phyloP scores from a whole-genome alignment of 2,329 filamentous ascomycete species.

The Trichoderma sp. region DNA sequence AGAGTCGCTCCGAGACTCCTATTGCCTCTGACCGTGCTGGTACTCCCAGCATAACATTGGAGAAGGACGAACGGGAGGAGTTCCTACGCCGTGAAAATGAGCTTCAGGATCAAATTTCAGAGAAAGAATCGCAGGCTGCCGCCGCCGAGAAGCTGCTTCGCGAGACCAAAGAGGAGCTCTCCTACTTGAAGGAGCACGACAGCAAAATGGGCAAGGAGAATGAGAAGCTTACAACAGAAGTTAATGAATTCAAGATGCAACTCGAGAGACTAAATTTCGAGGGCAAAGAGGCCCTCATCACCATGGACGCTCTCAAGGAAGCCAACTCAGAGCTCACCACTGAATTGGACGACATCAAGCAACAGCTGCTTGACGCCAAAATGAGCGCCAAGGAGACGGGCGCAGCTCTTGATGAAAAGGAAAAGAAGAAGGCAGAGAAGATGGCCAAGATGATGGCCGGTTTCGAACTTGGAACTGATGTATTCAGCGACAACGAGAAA shows the following conservation, averaged over 20 bases:
- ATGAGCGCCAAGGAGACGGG: slow-evolving; percentile 95
- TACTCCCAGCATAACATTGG: slow-evolving; percentile 82
- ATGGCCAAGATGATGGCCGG: slow-evolving; percentile 99
- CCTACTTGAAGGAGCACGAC: slow-evolving; percentile 81
- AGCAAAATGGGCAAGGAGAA: slow-evolving; percentile 83
- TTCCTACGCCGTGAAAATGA: slow-evolving; percentile 95
- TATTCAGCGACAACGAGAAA: slow-evolving; percentile 90
- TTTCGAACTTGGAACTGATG: slow-evolving; percentile 88
- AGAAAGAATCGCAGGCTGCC: slow-evolving; percentile 81
- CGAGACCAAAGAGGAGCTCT: slow-evolving; percentile 82
- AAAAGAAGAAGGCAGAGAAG: slow-evolving; percentile 97
- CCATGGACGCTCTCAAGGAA: slow-evolving; percentile 96
- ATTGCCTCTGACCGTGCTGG: slow-evolving; percentile 74
- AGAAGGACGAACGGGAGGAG: slow-evolving; percentile 96
- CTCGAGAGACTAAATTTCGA: slow-evolving; percentile 94
- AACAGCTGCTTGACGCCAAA: slow-evolving; percentile 90
- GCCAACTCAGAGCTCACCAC: slow-evolving; percentile 88
- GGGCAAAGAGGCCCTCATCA: slow-evolving; percentile 93
- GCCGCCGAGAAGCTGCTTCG: slow-evolving; percentile 76
- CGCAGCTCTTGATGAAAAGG: slow-evolving; percentile 90
- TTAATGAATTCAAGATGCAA: slow-evolving; percentile 95
- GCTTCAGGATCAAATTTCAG: slow-evolving; percentile 91
- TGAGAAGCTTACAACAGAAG: slow-evolving; percentile 77
- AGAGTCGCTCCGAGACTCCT: slow-evolving; percentile 62
- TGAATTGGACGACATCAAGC: slow-evolving; percentile 92